Conservation (phyloP, 139 green algal species). For the Nannochloris sp. region DNA sequence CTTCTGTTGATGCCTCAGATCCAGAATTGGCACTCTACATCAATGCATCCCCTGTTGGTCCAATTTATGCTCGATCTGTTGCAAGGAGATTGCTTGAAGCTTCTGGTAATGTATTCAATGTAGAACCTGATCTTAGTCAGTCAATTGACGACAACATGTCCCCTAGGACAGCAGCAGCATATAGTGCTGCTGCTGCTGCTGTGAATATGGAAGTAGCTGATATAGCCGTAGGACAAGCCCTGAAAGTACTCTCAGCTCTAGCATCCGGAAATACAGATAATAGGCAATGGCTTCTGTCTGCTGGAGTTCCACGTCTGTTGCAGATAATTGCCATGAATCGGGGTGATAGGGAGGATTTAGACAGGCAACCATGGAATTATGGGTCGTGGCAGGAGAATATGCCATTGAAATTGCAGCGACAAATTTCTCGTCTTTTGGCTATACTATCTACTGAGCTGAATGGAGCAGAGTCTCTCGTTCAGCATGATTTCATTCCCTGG, state of each 20-base stretch:
- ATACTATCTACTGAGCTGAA: slow-evolving; percentile 39
- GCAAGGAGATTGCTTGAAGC: slow-evolving; percentile 38
- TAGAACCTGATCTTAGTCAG: slow-evolving; percentile 27
- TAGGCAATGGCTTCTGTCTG: slow-evolving; percentile 48
- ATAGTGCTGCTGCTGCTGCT: slow-evolving; percentile 10
- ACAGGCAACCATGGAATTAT: background rate
- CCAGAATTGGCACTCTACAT: slow-evolving; percentile 27
- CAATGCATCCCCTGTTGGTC: slow-evolving; percentile 37
- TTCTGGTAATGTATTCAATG: slow-evolving; percentile 12
- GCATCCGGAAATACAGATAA: slow-evolving; percentile 38
- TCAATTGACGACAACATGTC: slow-evolving; percentile 25
- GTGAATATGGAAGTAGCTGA: slow-evolving; percentile 29
- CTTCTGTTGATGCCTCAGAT: slow-evolving; percentile 12
- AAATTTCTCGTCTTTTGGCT: slow-evolving; percentile 51
- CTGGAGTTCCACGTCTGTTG: slow-evolving; percentile 54
- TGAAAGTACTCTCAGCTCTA: slow-evolving; percentile 50
- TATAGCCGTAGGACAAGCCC: slow-evolving; percentile 14
- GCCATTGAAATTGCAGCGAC: slow-evolving; percentile 5
- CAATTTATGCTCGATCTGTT: slow-evolving; percentile 35
- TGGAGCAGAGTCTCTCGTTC: slow-evolving; percentile 12
- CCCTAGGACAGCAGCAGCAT: slow-evolving; percentile 27
- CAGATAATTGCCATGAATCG: slow-evolving; percentile 38
- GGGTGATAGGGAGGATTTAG: background rate
- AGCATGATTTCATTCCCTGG: slow-evolving; percentile 38
- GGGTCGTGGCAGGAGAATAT: background rate